Evolutionary conservation across 495 filamentous ascomycete species (phyloP), one percentile per base, ranked within the genome.

Genomic region (Pyrenula aspistea): DNA sequence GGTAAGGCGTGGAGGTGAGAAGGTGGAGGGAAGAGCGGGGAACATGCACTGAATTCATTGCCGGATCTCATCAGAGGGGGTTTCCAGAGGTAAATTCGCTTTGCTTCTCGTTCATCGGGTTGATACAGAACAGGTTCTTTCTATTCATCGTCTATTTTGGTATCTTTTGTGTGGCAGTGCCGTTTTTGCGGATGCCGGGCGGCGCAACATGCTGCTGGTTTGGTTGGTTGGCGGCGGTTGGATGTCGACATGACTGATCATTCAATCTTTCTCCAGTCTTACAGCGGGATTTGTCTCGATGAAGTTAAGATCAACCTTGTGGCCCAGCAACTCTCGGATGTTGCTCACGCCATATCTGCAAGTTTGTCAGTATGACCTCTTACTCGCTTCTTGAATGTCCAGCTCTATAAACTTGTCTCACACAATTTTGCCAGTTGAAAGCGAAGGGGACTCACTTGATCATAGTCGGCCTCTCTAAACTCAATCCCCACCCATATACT

Each of bases 381-480:
- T 10, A 72, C 75, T 67, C 73, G 86, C 77, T 95, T 93, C 65
- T 97, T 98, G 92, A 96, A 97, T 8, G 93, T 98, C 51, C 93
- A 93, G 63, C 93, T 73, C 78, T 96, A 91, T 68, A 96, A 70
- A 74, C 82, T 88, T 68, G 96, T 72, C 22, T 91, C 91, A 82
- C 87, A 96, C 25, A n/a, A n/a, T n/a, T n/a, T n/a, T n/a, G n/a
- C n/a, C n/a, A n/a, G n/a, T n/a, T n/a, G n/a, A n/a, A n/a, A n/a
- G n/a, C n/a, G n/a, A n/a, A n/a, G 31, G 19, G 19, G 8, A 72
- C 75, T 67, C 73, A 87, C 77, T 95, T 93, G 65, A 98, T 98
- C 93, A 96, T 98, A 10, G 93, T 98, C 51, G 93, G 93, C 63
- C 93, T 73, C 78, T 96, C 92, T 68, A 96, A 70, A 74, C 82